These are phyloP conservation scores for Datisca glomerata DNA, from an alignment of 306 rosid species.

Conservation along the genomic window DNA sequence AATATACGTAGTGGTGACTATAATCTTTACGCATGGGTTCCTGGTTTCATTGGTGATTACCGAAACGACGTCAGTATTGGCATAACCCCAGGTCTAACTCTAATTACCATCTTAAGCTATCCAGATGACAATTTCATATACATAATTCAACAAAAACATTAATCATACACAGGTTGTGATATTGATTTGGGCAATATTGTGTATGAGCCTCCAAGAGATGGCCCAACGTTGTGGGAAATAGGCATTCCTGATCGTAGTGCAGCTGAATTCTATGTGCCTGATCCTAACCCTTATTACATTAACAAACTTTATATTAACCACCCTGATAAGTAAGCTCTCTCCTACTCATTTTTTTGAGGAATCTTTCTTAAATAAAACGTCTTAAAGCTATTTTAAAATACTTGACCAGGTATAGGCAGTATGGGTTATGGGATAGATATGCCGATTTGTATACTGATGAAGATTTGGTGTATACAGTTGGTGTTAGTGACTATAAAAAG, in stretches of 20 bases:
- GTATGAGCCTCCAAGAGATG: constrained; percentile 71
- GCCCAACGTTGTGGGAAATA: constrained; percentile 91
- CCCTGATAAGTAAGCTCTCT: constrained; percentile 55
- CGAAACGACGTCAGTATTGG: constrained; percentile 30
- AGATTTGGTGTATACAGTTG: constrained; percentile 64
- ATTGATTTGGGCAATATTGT: constrained; percentile 42
- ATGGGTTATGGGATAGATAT: constrained; percentile 91
- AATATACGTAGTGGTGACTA: constrained; percentile 43
- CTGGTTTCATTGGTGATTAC: constrained; percentile 74
- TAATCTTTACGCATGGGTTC: constrained; percentile 63
- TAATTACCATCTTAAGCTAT: too few species aligned
- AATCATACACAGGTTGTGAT: too few species aligned
- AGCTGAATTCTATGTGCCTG: constrained; percentile 68
- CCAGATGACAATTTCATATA: too few species aligned
- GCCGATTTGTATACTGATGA: constrained; percentile 60
- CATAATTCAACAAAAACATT: too few species aligned
- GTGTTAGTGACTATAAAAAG: constrained; percentile 48
- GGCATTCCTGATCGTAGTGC: constrained; percentile 86
- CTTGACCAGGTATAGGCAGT: constrained; percentile 60
- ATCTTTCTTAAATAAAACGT: too few species aligned
- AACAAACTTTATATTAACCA: constrained; percentile 67
- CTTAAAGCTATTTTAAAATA: background rate
- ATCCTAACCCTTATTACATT: constrained; percentile 60
- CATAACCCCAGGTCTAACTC: too few species aligned
- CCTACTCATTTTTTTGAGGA: background rate